Conservation (phyloP, 2,329 filamentous ascomycete species). For the Pseudocercospora crystallina region DNA sequence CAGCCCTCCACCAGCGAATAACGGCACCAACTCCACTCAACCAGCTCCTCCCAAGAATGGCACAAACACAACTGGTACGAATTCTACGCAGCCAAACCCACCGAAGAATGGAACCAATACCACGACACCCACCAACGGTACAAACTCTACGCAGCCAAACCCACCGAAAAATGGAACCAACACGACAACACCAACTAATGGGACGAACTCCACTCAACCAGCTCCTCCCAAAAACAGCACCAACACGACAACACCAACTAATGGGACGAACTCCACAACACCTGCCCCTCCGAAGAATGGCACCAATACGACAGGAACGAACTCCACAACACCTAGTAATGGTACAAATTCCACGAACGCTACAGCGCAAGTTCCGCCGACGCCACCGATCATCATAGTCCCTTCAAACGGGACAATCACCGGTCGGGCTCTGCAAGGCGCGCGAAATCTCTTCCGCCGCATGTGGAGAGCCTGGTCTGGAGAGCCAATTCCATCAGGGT, state of each 20-base stretch:
- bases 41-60: background rate
- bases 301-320: background rate
- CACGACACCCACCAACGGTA: background rate
- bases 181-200: background rate
- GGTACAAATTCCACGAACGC: background rate
- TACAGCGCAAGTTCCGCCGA: too few relatives aligned
- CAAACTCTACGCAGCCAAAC: background rate
- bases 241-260: background rate
- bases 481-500: too few relatives aligned
- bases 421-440: too few relatives aligned
- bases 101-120: background rate
- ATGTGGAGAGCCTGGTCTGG: too few relatives aligned
- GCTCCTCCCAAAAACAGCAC: background rate
- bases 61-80: background rate
- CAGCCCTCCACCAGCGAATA: too few relatives aligned
- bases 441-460: too few relatives aligned
- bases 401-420: too few relatives aligned
- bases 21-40: background rate
- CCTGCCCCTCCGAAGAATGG: background rate
- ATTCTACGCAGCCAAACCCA: background rate
- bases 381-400: too few relatives aligned
- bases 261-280: background rate
- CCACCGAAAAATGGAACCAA: background rate
- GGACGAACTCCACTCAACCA: background rate
- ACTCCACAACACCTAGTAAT: background rate